These are phyloP conservation scores for Trametes hirsuta DNA, from an alignment of 1,284 basidiomycete species.

Conservation along the genomic window DNA sequence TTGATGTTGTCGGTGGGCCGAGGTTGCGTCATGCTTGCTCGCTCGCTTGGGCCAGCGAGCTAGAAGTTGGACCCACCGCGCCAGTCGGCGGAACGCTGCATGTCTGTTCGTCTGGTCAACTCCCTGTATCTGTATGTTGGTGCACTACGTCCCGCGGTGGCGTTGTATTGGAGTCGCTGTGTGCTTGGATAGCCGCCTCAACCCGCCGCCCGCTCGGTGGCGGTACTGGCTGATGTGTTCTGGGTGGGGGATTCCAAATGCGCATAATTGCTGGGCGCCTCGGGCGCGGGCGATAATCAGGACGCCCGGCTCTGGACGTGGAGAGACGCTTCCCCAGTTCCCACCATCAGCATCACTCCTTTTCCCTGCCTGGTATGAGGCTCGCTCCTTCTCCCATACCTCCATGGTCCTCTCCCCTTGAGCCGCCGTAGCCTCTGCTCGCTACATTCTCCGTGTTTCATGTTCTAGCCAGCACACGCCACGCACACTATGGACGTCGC, in stretches of 20 bases:
- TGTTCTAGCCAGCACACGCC: constrained; percentile 8
- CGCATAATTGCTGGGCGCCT: constrained; percentile 11
- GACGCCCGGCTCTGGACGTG: neutral
- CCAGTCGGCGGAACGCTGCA: neutral
- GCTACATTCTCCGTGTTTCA: neutral
- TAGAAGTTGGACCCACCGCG: neutral
- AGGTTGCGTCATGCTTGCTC: constrained; percentile 1
- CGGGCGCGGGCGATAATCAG: constrained; percentile 15
- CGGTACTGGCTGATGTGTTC: neutral
- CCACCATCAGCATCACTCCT: constrained; percentile 18
- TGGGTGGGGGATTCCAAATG: constrained; percentile 5
- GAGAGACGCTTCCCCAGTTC: constrained; percentile 15
- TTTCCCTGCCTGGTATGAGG: constrained; percentile 5
- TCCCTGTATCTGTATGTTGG: constrained; percentile 4
- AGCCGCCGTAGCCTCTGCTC: constrained; percentile 21
- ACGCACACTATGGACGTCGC: constrained; percentile 25
- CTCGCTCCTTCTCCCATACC: constrained; percentile 6
- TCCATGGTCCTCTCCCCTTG: constrained; percentile 6
- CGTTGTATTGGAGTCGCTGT: neutral
- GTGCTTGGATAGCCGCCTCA: neutral
- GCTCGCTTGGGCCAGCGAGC: neutral
- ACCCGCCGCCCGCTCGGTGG: neutral
- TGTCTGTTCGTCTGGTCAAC: neutral
- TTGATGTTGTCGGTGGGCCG: neutral
- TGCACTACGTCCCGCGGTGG: neutral